Conservation (phyloP, 129 eudicot species). For the Centella asiatica region DNA sequence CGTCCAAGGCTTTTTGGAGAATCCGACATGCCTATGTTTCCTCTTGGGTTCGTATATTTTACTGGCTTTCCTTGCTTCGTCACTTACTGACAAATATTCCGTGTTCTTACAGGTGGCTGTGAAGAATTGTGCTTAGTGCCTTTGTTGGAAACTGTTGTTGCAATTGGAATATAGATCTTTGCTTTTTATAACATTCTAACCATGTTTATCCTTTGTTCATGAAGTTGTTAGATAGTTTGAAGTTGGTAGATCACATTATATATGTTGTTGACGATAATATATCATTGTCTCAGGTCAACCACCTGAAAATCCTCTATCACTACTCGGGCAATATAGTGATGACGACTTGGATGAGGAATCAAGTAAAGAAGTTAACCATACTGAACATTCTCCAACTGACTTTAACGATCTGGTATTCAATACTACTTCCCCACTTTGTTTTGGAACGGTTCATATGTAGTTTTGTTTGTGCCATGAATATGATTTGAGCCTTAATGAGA, state of each 20-base stretch:
- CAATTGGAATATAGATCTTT: background rate
- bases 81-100: conserved; percentile 42
- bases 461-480: background rate
- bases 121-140: conserved; percentile 15
- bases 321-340: conserved; percentile 95
- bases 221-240: background rate
- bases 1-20: conserved; percentile 55
- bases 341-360: conserved; percentile 74
- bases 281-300: conserved; percentile 49
- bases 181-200: background rate
- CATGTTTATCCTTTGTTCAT: background rate
- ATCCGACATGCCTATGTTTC: conserved; percentile 36
- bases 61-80: conserved; percentile 54
- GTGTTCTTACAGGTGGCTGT: conserved; percentile 59
- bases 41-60: conserved; percentile 87
- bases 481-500: too few relatives aligned
- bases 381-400: conserved; percentile 25
- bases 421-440: background rate
- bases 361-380: conserved; percentile 25
- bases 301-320: conserved; percentile 61
- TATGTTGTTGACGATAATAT: conserved; percentile 28
- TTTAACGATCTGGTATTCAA: conserved; percentile 47
- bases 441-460: background rate
- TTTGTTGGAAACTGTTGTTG: conserved; percentile 5
- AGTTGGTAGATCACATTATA: background rate